Conservation (phyloP, 2,329 filamentous ascomycete species). For the Xylariaceae sp. region DNA sequence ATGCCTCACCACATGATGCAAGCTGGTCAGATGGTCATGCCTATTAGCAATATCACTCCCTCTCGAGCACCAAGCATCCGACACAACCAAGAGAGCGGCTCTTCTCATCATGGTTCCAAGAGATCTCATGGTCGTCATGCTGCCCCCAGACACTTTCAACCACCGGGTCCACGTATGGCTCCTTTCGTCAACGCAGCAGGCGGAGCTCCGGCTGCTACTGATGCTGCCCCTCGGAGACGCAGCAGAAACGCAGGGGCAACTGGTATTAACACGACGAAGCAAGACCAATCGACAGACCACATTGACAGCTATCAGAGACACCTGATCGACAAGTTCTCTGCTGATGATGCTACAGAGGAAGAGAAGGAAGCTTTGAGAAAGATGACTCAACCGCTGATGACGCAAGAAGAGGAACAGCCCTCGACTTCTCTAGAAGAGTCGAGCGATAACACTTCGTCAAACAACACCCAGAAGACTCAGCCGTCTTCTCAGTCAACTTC, state of each 20-base stretch:
- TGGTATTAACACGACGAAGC: slow-evolving; percentile 27
- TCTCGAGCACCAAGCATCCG: slow-evolving; percentile 26
- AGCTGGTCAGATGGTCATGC: no score
- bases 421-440: slow-evolving; percentile 1
- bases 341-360: slow-evolving; percentile 8
- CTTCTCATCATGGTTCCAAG: slow-evolving; percentile 21
- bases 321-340: slow-evolving; percentile 16
- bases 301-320: slow-evolving; percentile 23
- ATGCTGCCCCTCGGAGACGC: no score
- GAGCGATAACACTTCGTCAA: slow-evolving; percentile 11
- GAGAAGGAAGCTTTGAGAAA: slow-evolving; percentile 10
- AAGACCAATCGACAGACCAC: slow-evolving; percentile 18
- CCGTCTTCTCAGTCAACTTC: slow-evolving; percentile 3
- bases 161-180: not conserved
- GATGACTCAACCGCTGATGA: slow-evolving; percentile 11
- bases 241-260: no score
- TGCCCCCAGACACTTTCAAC: slow-evolving; percentile 13
- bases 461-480: slow-evolving; percentile 6
- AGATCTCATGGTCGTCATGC: slow-evolving; percentile 13
- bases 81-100: slow-evolving; percentile 19
- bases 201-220: no score
- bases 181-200: no score
- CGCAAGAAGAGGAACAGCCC: slow-evolving; percentile 9
- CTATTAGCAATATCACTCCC: slow-evolving; percentile 16
- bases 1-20: no score